These are phyloP conservation scores for Tillandsia leiboldiana DNA, from an alignment of 176 grass and related monocot genomes.

Conservation along the genomic window DNA sequence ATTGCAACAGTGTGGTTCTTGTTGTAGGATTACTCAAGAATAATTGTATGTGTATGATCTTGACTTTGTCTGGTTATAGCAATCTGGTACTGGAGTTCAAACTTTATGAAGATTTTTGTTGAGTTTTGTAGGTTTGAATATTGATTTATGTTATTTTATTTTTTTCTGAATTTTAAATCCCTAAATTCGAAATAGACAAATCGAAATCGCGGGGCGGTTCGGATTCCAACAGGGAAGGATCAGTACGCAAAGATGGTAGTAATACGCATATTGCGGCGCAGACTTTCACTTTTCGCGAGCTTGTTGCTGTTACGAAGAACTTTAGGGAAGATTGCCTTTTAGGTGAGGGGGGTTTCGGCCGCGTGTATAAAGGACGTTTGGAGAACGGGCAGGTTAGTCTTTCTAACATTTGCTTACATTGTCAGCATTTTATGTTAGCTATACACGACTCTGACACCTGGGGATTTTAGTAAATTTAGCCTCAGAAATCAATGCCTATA, in stretches of 20 bases:
- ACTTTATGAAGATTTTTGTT: not conserved
- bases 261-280: not conserved
- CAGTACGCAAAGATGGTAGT: not conserved
- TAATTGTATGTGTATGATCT: not conserved
- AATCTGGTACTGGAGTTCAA: not conserved
- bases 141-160: not conserved
- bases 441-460: slow-evolving; percentile 2
- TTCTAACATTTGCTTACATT: not conserved
- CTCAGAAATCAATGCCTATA: slow-evolving; percentile 9
- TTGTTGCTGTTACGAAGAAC: not conserved
- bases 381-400: slow-evolving; percentile 62
- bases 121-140: not conserved
- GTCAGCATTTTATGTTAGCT: slow-evolving; percentile 7
- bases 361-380: not conserved
- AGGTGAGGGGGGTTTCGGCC: not conserved
- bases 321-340: not conserved
- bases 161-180: not conserved
- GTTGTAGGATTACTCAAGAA: too few species aligned
- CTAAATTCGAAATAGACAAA: not conserved
- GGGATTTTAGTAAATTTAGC: not conserved
- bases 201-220: not conserved
- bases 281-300: not conserved
- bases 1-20: not conserved
- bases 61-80: not conserved
- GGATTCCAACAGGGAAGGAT: not conserved